Evolutionary conservation across 495 filamentous ascomycete genomes (phyloP).

Genomic region (Trichoderma gamsii): DNA sequence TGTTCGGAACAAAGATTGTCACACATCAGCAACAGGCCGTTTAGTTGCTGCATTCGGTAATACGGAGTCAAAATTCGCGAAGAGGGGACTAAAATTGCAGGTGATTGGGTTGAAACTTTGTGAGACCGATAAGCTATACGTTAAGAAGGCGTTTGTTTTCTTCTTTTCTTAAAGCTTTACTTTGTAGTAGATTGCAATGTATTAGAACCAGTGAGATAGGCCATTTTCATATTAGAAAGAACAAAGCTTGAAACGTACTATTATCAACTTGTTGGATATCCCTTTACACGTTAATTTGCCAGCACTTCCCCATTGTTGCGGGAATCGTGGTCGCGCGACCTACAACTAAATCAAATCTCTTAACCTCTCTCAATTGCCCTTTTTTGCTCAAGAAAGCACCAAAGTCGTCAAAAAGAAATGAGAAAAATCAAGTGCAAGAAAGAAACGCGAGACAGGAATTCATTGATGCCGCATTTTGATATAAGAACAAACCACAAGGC

Average conservation of each 20-base stretch:
- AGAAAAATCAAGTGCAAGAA: background rate
- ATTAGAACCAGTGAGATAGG: background rate
- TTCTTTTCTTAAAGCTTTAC: too few species aligned
- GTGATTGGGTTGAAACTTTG: background rate
- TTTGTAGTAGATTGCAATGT: too few species aligned
- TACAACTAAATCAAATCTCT: too few species aligned
- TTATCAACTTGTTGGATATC: background rate
- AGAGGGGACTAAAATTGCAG: too few species aligned
- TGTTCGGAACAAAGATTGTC: slow-evolving; percentile 52
- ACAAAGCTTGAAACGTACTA: background rate
- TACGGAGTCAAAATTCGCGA: too few species aligned
- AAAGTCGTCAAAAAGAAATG: background rate
- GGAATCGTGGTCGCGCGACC: background rate
- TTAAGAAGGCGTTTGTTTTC: too few species aligned
- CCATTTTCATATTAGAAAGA: background rate
- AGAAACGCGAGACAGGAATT: background rate
- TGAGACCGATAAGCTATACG: background rate
- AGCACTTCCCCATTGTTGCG: background rate
- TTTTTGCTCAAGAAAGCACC: background rate
- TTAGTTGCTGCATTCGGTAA: too few species aligned
- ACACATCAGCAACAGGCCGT: too few species aligned
- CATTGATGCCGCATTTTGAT: background rate
- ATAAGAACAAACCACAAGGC: background rate
- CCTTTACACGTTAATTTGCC: background rate
- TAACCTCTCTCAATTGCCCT: background rate